Evolutionary conservation across 139 green algal genomes (phyloP), one percentile per base, ranked within the genome.

Genomic region (Chlamydomonas schloesseri): DNA sequence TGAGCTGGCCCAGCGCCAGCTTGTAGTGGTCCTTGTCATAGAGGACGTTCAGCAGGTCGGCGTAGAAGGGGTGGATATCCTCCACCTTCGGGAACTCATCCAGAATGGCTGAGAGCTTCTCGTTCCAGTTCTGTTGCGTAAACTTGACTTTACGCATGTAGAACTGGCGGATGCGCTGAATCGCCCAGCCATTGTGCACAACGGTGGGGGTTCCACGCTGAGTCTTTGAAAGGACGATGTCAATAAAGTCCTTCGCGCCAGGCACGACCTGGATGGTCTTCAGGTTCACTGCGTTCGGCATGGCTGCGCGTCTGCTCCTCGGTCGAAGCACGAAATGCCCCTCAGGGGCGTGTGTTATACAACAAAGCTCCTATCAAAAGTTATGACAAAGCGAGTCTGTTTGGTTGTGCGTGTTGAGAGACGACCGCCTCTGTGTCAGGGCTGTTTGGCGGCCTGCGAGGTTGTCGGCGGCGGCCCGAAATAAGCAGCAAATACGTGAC

Each of bases 21-120:
- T 99, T 99, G 95, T 99, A 99, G 93, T 99, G 98, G 91, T 99
- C 98, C 91, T 97, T 98, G 90, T 99, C 98, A 85, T 99, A 99
- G 58, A 99, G 93, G 37, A 99, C 98, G 86, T 99, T 99, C 65
- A 99, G 93, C 64, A 99, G 92, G 92, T 99, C 98, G 28, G 82
- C 80, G 89, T 99, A 99, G 88, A 99, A 99, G 36, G 98, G 98
- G 90, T 99, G 98, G 71, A 99, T 97, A 73, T 99, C 97, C 87
- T 99, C 97, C 28, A 99, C 91, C 90, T 98, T 98, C 17, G 98
- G 98, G 83, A 99, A 99, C 89, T 99, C 97, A 10, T 99, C 96
- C 70, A 99, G 81, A 69, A 99, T 99, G 21, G 90, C 90, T 5
- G 93, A 93, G 6, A 99, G 91, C 87, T 95, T 96, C 55, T 99